These are phyloP conservation scores for Luzula sylvatica DNA, from an alignment of 176 grass and related monocot species.

Conservation along the genomic window DNA sequence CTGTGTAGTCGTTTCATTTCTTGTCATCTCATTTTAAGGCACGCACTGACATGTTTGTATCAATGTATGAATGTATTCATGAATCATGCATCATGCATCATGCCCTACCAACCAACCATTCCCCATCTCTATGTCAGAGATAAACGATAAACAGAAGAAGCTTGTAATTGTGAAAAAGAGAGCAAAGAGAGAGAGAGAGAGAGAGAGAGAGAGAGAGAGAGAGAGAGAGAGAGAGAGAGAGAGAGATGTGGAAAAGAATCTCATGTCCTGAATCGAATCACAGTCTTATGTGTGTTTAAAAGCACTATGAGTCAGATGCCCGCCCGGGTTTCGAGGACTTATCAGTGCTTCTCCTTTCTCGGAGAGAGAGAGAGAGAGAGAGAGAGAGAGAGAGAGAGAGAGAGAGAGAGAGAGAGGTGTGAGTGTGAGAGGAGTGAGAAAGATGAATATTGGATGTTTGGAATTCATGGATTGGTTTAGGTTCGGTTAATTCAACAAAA, in stretches of 20 bases:
- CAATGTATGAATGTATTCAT: too few species aligned
- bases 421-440: too few species aligned
- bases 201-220: too few species aligned
- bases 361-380: not conserved
- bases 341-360: slow-evolving; percentile 14
- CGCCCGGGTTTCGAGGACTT: slow-evolving; percentile 10
- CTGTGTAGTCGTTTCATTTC: slow-evolving; percentile 16
- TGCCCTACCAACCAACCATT: too few species aligned
- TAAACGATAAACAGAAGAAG: slow-evolving; percentile 2
- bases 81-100: too few species aligned
- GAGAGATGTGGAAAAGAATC: slow-evolving; percentile 13
- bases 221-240: not conserved
- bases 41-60: slow-evolving; percentile 24
- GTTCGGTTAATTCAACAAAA: too few species aligned
- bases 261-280: slow-evolving; percentile 21
- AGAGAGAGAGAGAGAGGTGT: too few species aligned
- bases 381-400: not conserved
- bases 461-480: too few species aligned
- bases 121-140: slow-evolving; percentile 15
- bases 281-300: slow-evolving; percentile 9
- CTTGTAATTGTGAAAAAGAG: too few species aligned
- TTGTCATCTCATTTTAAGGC: slow-evolving; percentile 13
- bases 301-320: slow-evolving; percentile 4
- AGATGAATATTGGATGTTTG: too few species aligned
- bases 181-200: not conserved